These are phyloP conservation scores for Penicillium coffeae DNA, from an alignment of 495 filamentous ascomycete species.

Conservation along the genomic window DNA sequence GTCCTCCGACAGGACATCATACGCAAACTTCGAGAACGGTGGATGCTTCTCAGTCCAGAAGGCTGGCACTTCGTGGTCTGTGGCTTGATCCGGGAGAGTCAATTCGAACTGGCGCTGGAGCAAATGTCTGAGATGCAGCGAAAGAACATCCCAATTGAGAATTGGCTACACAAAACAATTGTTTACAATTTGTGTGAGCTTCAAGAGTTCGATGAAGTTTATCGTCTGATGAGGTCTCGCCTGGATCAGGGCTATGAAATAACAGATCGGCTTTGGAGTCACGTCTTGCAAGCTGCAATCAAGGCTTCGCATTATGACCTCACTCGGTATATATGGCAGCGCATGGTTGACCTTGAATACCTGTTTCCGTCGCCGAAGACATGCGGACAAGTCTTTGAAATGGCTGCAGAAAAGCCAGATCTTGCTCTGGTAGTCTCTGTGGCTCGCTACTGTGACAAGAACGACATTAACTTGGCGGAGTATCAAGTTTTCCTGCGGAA, in stretches of 20 bases:
- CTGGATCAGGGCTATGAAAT: conserved; percentile 43
- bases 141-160: conserved; percentile 51
- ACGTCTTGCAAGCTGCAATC: conserved; percentile 67
- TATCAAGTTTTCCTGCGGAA: conserved; percentile 73
- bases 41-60: conserved; percentile 60
- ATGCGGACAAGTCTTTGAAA: conserved; percentile 60
- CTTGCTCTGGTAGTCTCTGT: conserved; percentile 49
- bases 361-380: conserved; percentile 64
- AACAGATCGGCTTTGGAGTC: conserved; percentile 55
- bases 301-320: conserved; percentile 49
- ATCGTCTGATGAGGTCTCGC: conserved; percentile 58
- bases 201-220: conserved; percentile 71
- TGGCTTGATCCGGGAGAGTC: conserved; percentile 72
- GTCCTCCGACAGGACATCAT: conserved; percentile 68
- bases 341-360: conserved; percentile 51
- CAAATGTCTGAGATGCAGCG: conserved; percentile 63
- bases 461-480: conserved; percentile 56
- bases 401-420: conserved; percentile 65
- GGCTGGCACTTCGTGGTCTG: conserved; percentile 66
- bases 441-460: conserved; percentile 36
- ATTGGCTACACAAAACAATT: conserved; percentile 73
- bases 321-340: conserved; percentile 60
- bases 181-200: conserved; percentile 65
- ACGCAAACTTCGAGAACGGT: conserved; percentile 56
- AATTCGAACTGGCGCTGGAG: conserved; percentile 77